phyloP scores from a whole-genome alignment of 2,329 filamentous ascomycete genomes.

The Pseudonectria foliicola region DNA sequence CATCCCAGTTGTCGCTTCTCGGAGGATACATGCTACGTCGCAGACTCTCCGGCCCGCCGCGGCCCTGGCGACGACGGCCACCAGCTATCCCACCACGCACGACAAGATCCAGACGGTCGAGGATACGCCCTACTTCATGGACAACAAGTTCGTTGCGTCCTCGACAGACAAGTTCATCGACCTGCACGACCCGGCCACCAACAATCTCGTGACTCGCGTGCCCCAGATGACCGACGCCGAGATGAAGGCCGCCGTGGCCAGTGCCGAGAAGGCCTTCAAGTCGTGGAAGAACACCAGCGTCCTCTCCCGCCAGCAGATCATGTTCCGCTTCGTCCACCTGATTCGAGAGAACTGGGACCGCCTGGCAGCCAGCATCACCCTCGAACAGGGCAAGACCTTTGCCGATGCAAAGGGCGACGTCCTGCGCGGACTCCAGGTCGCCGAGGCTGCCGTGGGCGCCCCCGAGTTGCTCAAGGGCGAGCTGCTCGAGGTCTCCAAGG shows the following conservation, averaged over 20 bases:
- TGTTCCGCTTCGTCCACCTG: constrained; percentile 77
- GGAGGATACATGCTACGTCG: constrained; percentile 51
- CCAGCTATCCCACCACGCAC: constrained; percentile 63
- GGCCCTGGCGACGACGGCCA: constrained; percentile 47
- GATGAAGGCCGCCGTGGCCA: constrained; percentile 66
- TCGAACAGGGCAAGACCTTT: constrained; percentile 86
- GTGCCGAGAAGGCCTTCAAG: constrained; percentile 68
- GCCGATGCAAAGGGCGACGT: constrained; percentile 78
- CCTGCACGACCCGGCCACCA: constrained; percentile 75
- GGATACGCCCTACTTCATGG: constrained; percentile 73
- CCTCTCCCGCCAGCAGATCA: constrained; percentile 70
- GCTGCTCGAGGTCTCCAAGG: constrained; percentile 77
- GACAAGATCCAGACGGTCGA: constrained; percentile 59
- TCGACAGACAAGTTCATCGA: constrained; percentile 67
- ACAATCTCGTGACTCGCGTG: constrained; percentile 76
- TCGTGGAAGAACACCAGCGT: constrained; percentile 67
- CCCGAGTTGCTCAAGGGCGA: constrained; percentile 78
- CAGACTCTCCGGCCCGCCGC: constrained; percentile 46
- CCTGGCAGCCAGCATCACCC: constrained; percentile 74
- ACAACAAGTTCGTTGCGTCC: constrained; percentile 71
- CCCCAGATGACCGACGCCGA: constrained; percentile 75
- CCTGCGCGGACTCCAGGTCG: constrained; percentile 74
- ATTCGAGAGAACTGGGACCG: constrained; percentile 82
- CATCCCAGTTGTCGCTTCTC: constrained; percentile 33
- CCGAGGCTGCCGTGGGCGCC: constrained; percentile 73